These are phyloP conservation scores for Coemansia sp. DNA, from an alignment of 192 early-diverging fungal genomes.

Conservation along the genomic window DNA sequence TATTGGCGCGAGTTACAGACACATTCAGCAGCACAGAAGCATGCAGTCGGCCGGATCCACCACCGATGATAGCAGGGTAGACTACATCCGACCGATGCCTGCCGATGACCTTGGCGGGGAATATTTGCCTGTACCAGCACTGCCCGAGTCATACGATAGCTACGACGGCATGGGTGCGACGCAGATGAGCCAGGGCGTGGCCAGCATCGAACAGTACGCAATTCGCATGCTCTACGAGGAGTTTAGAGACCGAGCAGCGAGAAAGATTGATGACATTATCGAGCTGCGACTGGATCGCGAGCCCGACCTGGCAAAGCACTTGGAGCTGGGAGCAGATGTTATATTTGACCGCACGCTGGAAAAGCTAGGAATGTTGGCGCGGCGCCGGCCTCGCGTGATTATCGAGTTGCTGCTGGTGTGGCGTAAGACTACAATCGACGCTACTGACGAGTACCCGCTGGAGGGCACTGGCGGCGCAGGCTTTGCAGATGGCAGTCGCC, in stretches of 20 bases:
- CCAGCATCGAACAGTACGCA: conserved; percentile 49
- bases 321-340: conserved; percentile 71
- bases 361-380: conserved; percentile 78
- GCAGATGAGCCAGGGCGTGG: not conserved
- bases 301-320: conserved; percentile 60
- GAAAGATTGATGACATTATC: conserved; percentile 46
- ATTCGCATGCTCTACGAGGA: conserved; percentile 54
- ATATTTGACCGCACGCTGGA: conserved; percentile 80
- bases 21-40: conserved; percentile 3
- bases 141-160: conserved; percentile 9
- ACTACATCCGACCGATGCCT: not conserved
- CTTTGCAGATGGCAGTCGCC: not conserved
- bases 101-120: not conserved
- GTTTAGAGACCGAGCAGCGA: conserved; percentile 43
- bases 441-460: conserved; percentile 34
- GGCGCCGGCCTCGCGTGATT: conserved; percentile 83
- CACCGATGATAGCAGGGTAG: not conserved
- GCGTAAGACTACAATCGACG: conserved; percentile 69
- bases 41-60: not conserved
- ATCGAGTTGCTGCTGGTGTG: conserved; percentile 79
- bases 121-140: not conserved
- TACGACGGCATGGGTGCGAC: conserved; percentile 5
- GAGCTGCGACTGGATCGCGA: conserved; percentile 61
- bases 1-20: not conserved
- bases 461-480: conserved; percentile 28